Conservation (phyloP, 2,329 filamentous ascomycete species). For the Mycogone perniciosa region DNA sequence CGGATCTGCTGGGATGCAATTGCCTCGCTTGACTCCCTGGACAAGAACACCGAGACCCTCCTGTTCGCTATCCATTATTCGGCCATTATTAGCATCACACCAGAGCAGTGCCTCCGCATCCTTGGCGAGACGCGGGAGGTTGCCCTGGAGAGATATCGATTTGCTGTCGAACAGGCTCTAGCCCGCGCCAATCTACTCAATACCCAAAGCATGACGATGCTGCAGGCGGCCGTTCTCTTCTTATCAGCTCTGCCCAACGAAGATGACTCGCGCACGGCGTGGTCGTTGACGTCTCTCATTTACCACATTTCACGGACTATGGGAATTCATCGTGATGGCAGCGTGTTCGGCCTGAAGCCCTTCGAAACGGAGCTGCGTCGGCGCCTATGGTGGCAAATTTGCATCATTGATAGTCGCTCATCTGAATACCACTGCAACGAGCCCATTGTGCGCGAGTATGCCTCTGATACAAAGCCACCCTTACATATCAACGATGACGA, state of each 20-base stretch:
- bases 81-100: constrained; percentile 5
- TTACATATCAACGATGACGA: constrained; percentile 8
- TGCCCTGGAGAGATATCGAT: constrained; percentile 3
- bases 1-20: constrained; percentile 21
- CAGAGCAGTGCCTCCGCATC: constrained; percentile 6
- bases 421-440: not conserved
- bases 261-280: not conserved
- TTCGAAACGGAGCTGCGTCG: constrained; percentile 1
- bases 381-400: constrained; percentile 5
- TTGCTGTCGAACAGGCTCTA: not conserved
- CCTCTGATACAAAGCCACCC: not conserved
- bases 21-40: constrained; percentile 12
- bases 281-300: not conserved
- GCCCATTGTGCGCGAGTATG: not conserved
- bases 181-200: not conserved
- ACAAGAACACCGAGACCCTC: constrained; percentile 18
- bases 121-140: constrained; percentile 1
- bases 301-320: not conserved
- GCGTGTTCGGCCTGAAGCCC: not conserved
- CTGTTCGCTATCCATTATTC: constrained; percentile 13
- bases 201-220: not conserved
- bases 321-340: constrained; percentile 2
- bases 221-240: not conserved
- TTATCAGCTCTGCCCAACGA: not conserved
- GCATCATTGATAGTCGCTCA: not conserved